phyloP scores from a whole-genome alignment of 495 filamentous ascomycete genomes.

The Penicillium robsamsonii region DNA sequence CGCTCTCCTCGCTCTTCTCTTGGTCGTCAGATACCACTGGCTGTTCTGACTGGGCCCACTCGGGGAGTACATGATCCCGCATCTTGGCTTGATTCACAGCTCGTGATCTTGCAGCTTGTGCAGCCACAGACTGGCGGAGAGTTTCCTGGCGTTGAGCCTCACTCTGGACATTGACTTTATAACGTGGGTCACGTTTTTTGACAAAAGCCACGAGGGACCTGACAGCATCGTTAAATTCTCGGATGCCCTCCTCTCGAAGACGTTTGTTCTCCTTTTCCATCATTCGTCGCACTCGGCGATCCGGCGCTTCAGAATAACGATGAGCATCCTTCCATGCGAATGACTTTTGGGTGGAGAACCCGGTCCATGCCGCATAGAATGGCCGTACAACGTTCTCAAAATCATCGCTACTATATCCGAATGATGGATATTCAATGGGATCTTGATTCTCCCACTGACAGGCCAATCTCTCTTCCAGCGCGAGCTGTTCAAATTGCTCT shows the following conservation, averaged over 20 bases:
- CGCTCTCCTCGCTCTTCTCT: conserved; percentile 53
- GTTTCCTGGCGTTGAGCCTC: conserved; percentile 78
- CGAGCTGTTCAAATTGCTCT: conserved; percentile 74
- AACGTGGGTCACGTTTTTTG: conserved; percentile 89
- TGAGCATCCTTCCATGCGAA: conserved; percentile 90
- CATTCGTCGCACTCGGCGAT: conserved; percentile 74
- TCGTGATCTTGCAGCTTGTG: conserved; percentile 80
- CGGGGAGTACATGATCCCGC: conserved; percentile 62
- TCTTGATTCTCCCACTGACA: conserved; percentile 64
- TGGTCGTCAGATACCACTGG: conserved; percentile 54
- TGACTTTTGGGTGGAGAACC: conserved; percentile 78
- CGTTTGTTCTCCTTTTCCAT: conserved; percentile 97
- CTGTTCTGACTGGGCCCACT: conserved; percentile 68
- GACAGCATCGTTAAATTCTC: conserved; percentile 94
- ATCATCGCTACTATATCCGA: conserved; percentile 65
- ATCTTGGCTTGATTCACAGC: conserved; percentile 77
- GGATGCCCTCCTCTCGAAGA: conserved; percentile 74
- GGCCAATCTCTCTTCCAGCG: conserved; percentile 73
- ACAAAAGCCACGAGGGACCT: conserved; percentile 81
- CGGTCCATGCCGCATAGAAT: conserved; percentile 81
- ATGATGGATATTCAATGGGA: conserved; percentile 68
- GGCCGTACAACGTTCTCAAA: conserved; percentile 69
- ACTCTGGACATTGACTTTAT: conserved; percentile 62
- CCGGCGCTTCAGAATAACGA: conserved; percentile 77
- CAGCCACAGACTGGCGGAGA: conserved; percentile 72